Conservation (phyloP, 257 asterid species). For the Parsonsia alboflavescens region DNA sequence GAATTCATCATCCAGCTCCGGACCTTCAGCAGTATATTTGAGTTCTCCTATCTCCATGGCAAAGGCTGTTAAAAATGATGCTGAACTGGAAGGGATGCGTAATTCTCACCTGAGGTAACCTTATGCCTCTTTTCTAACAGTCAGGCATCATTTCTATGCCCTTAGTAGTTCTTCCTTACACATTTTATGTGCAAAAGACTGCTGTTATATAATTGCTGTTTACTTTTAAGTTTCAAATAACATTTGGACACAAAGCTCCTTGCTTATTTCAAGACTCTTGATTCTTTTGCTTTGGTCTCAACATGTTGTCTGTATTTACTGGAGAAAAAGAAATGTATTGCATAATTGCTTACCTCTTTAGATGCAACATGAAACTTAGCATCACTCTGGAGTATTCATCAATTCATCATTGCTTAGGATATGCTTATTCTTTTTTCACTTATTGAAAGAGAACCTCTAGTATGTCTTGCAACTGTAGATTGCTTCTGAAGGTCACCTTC, state of each 20-base stretch:
- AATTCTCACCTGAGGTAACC: constrained; percentile 78
- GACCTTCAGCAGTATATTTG: constrained; percentile 47
- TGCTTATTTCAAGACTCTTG: background rate
- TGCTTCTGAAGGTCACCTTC: background rate
- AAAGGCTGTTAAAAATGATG: constrained; percentile 92
- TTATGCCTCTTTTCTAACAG: background rate
- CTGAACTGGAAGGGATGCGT: constrained; percentile 91
- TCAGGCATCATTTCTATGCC: background rate
- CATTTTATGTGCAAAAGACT: background rate
- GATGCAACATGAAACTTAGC: background rate
- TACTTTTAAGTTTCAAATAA: background rate
- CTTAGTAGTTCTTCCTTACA: background rate
- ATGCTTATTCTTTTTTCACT: background rate
- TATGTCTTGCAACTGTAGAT: background rate
- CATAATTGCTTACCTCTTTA: background rate
- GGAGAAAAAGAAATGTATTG: background rate
- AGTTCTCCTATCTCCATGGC: constrained; percentile 80
- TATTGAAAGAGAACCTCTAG: background rate
- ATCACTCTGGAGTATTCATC: background rate
- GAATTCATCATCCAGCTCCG: constrained; percentile 20
- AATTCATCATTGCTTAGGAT: background rate
- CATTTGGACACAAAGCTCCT: background rate
- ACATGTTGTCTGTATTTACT: background rate
- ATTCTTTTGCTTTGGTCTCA: background rate
- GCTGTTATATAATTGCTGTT: background rate